Evolutionary conservation across 129 eudicot genomes (phyloP).

Genomic region (Lactuca saligna): DNA sequence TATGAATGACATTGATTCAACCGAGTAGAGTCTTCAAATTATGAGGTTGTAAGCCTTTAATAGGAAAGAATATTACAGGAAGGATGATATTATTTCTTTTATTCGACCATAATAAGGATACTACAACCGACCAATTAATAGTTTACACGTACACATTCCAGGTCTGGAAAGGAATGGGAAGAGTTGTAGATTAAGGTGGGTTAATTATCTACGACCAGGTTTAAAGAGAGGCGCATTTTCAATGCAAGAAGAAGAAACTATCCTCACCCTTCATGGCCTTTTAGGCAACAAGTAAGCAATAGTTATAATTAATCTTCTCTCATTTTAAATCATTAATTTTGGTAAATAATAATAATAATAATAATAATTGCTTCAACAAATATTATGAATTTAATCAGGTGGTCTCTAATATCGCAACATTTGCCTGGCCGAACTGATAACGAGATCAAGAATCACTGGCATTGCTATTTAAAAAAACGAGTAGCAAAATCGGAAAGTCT

Average conservation of each 20-base stretch:
- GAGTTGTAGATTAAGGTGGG: conserved; percentile 94
- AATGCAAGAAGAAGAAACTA: conserved; percentile 58
- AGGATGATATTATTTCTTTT: not conserved
- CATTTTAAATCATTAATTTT: not conserved
- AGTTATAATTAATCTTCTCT: not conserved
- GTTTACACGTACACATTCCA: conserved; percentile 27
- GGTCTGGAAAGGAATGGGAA: conserved; percentile 85
- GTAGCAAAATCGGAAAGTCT: conserved; percentile 21
- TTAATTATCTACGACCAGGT: conserved; percentile 86
- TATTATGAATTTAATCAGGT: conserved; percentile 36
- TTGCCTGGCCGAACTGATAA: conserved; percentile 86
- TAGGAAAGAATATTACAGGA: not conserved
- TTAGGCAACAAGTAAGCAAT: conserved; percentile 85
- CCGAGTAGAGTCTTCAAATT: not conserved
- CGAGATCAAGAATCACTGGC: conserved; percentile 88
- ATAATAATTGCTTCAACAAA: too few species aligned
- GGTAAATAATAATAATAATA: too few species aligned
- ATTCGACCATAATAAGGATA: not conserved
- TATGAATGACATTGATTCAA: too few species aligned
- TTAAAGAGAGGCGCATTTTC: conserved; percentile 66
- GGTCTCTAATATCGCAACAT: conserved; percentile 81
- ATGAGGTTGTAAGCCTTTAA: too few species aligned
- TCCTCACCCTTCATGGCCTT: conserved; percentile 60
- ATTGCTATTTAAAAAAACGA: conserved; percentile 64
- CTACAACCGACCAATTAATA: not conserved